Base-by-base conservation (phyloP, 345 rosid species). In the Boechera divaricarpa region DNA sequence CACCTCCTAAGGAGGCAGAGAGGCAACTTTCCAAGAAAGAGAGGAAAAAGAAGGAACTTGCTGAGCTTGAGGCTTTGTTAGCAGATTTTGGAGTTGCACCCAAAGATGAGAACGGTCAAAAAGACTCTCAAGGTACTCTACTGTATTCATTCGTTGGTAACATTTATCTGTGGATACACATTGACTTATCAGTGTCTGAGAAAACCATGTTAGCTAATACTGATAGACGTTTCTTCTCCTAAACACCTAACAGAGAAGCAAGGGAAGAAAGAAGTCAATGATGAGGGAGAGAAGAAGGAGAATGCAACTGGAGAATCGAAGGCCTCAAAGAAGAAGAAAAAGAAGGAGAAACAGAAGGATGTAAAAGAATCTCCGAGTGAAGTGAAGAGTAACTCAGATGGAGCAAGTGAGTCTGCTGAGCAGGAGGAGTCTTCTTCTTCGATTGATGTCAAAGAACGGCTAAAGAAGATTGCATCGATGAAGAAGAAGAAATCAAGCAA, bases 1-100 rank as follows among this genome's bases (percentile, higher is more conserved):
- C 76, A 26, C 82, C 77, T 10, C 84, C 82, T 10, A 93, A 88
- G 83, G 97, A 91, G 70, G 57, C 93, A 63, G 98, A 91, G 73
- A 93, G 91, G 69, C 93, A 93, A 74, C 98, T 93, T 38, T 89
- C 98, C 5, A 93, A 93, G 81, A 91, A 91, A 79, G 97, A 93
- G 85, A 79, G 78, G 82, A 93, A 91, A 80, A 89, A 87, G 78
- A 93, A 93, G 78, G 97, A 87, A 73, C 97, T 93, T 81, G 97
- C 82, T 32, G 98, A 93, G 81, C 91, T 93, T 44, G 97, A 93
- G 59, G 97, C 95, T 32, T 83, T 93, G 78, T 81, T 91, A 66
- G 97, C 97, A 72, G 93, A 91, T 70, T 81, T 93, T 48, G 92
- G 86, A 64, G 82, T 83, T 57, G 24, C 87, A 10, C 77, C 78